phyloP scores from a whole-genome alignment of 2,329 filamentous ascomycete species.

The Penicillium sp. region DNA sequence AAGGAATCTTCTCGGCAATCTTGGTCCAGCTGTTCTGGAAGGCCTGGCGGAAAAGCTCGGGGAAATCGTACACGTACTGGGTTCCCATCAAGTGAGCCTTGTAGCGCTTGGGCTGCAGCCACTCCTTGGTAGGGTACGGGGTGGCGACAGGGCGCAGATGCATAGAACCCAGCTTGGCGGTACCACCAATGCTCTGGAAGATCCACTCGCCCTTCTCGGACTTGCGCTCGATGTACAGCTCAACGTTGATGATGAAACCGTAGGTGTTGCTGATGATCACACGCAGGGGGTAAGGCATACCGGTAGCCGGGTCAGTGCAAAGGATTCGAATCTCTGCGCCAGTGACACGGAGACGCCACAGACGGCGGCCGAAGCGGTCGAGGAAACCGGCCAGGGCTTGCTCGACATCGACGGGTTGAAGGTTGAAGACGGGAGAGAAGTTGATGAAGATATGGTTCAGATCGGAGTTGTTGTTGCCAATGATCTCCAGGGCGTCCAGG shows the following conservation, averaged over 20 bases:
- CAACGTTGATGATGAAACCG: constrained; percentile 94
- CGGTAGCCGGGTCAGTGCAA: constrained; percentile 84
- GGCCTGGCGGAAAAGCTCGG: constrained; percentile 96
- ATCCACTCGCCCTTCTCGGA: constrained; percentile 98
- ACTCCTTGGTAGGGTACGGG: constrained; percentile 97
- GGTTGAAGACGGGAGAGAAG: constrained; percentile 94
- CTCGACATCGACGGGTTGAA: constrained; percentile 85
- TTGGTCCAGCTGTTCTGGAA: constrained; percentile 92
- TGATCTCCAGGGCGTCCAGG: constrained; percentile 94
- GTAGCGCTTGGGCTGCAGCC: constrained; percentile 97
- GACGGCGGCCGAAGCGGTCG: constrained; percentile 90
- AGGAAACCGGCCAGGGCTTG: constrained; percentile 91
- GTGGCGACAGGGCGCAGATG: constrained; percentile 87
- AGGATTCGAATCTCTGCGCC: constrained; percentile 98
- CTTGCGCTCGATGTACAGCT: constrained; percentile 96
- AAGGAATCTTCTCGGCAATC: constrained; percentile 69
- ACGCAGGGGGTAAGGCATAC: constrained; percentile 84
- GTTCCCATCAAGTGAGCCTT: constrained; percentile 99
- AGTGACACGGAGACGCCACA: constrained; percentile 93
- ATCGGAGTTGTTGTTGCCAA: constrained; percentile 98
- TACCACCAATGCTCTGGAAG: constrained; percentile 96
- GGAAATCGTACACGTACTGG: constrained; percentile 99
- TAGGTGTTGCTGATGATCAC: constrained; percentile 98
- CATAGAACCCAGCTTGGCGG: constrained; percentile 91
- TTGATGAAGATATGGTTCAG: constrained; percentile 99